Evolutionary conservation across 345 rosid genomes (phyloP), one percentile per base, ranked within the genome.

Genomic region (Bruguiera gymnorhiza): DNA sequence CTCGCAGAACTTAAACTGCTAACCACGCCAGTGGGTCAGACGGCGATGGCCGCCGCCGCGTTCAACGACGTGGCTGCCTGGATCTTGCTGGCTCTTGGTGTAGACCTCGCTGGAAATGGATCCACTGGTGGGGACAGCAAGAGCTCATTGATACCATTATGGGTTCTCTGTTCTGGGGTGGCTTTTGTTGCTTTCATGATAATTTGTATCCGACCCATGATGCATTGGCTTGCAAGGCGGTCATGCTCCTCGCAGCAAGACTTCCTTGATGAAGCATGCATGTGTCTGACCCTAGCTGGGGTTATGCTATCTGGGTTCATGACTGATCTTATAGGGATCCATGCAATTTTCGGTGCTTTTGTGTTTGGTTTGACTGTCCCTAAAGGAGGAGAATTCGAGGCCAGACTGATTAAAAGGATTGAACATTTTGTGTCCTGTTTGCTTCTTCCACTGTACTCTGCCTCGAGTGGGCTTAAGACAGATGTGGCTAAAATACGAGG

Each of bases 11-110:
- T 92, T 65, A 92, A 76, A 71, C 85, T 89, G 39, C 72, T 92
- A 18, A 92, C 93, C 3, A 88, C 96, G 10, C 76, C 37, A 37
- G 62, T 89, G 2, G 96, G 97, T 3, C 85, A 86, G 75, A 83
- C 86, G 0, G 98, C 97, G 46, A 93, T 93, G 96, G 86, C 97
- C 5, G 91, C 97, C 0, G 98, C 97, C 19, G 93, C 97, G 27
- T 83, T 93, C 75, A 90, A 93, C 70, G 98, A 93, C 52, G 81
- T 93, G 0, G 90, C 89, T 3, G 97, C 93, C 0, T 93, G 98
- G 97, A 84, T 93, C 61, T 75, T 93, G 27, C 79, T 93, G 0
- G 95, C 98, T 16, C 72, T 88, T 0, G 98, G 93, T 23, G 86
- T 92, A 6, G 96, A 92, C 13, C 78, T 92, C 0, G 76, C 86